Percentiles rank a stretch among this genome's conserved stretches.
Evolutionary conservation across 2,329 filamentous ascomycete species (phyloP).

Genomic region (Phaeoacremonium minimum): DNA sequence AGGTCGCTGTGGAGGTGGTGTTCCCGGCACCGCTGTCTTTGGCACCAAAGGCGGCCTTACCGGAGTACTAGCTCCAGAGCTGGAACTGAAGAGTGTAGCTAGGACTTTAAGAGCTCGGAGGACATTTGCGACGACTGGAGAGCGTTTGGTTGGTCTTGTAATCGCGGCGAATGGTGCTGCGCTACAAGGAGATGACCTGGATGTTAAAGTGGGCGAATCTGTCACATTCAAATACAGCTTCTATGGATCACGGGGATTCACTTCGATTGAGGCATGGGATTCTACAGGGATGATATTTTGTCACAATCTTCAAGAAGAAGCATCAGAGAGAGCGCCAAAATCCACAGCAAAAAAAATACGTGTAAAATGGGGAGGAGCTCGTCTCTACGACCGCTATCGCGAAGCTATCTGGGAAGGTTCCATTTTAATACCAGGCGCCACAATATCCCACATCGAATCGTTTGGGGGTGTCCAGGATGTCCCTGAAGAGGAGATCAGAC

Average conservation of each 20-base stretch:
- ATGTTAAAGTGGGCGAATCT: slow-evolving; percentile 5
- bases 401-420: slow-evolving; percentile 25
- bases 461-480: slow-evolving; percentile 19
- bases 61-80: slow-evolving; percentile 15
- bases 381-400: slow-evolving; percentile 24
- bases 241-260: slow-evolving; percentile 18
- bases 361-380: slow-evolving; percentile 24
- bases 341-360: slow-evolving; percentile 11
- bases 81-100: slow-evolving; percentile 14
- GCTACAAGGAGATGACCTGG: slow-evolving; percentile 21
- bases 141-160: slow-evolving; percentile 20
- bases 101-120: slow-evolving; percentile 17
- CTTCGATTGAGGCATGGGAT: slow-evolving; percentile 22
- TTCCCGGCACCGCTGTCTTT: slow-evolving; percentile 27
- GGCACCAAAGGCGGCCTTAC: slow-evolving; percentile 22
- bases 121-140: slow-evolving; percentile 25
- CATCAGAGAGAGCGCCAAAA: background rate
- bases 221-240: slow-evolving; percentile 16
- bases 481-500: slow-evolving; percentile 13
- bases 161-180: slow-evolving; percentile 7
- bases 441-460: slow-evolving; percentile 12
- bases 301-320: slow-evolving; percentile 17
- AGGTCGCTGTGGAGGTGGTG: slow-evolving; percentile 27
- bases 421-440: slow-evolving; percentile 14
- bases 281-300: slow-evolving; percentile 17